phyloP scores from a whole-genome alignment of 306 rosid species.

The Malus asiatica region DNA sequence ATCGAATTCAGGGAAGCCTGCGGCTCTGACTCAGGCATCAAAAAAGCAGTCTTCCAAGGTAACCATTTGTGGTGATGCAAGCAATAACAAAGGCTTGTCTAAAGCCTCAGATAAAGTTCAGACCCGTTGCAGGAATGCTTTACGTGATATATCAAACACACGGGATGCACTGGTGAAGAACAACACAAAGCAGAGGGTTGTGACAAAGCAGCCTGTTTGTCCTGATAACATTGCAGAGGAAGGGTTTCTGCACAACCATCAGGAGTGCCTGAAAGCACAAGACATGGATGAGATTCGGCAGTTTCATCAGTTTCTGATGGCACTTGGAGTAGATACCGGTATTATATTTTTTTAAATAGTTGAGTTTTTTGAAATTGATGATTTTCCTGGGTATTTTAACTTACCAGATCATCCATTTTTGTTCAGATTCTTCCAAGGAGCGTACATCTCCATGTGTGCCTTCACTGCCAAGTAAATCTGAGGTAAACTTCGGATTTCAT shows the following conservation, averaged over 20 bases:
- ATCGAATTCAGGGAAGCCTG: constrained; percentile 43
- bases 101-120: constrained; percentile 35
- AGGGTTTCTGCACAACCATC: constrained; percentile 42
- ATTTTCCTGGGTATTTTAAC: not conserved
- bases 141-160: constrained; percentile 64
- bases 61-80: constrained; percentile 6
- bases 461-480: constrained; percentile 9
- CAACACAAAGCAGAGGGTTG: constrained; percentile 24
- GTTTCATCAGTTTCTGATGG: constrained; percentile 16
- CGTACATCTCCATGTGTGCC: not conserved
- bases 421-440: constrained; percentile 18
- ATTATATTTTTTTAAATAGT: not conserved
- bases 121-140: constrained; percentile 46
- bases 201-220: constrained; percentile 18
- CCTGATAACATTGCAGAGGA: constrained; percentile 46
- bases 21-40: constrained; percentile 21
- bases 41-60: constrained; percentile 30
- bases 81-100: constrained; percentile 16
- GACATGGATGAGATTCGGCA: constrained; percentile 12
- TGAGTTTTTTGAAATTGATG: not conserved
- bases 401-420: not conserved
- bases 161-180: constrained; percentile 26
- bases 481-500: constrained; percentile 25
- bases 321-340: constrained; percentile 37
- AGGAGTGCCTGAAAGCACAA: constrained; percentile 44